phyloP scores from a whole-genome alignment of 345 rosid genomes.

The Raphanus sativus region DNA sequence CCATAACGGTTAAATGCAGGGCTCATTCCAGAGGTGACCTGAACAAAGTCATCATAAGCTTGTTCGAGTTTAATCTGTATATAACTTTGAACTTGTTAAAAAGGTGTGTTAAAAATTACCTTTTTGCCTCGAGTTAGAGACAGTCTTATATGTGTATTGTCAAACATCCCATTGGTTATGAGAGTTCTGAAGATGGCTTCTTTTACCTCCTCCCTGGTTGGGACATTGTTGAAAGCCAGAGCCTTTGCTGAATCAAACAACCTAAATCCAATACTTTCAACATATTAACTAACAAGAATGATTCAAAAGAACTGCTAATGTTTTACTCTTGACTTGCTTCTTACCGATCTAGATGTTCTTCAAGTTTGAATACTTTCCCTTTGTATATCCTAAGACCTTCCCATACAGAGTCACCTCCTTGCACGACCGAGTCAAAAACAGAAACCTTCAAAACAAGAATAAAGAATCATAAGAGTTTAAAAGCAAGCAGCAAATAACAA shows the following conservation, averaged over 20 bases:
- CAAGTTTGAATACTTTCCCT: constrained; percentile 79
- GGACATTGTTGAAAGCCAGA: constrained; percentile 79
- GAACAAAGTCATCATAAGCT: constrained; percentile 17
- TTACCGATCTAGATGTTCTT: constrained; percentile 83
- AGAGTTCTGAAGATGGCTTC: constrained; percentile 87
- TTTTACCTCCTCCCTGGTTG: constrained; percentile 77
- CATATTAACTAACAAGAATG: constrained; percentile 3
- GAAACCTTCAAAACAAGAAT: constrained; percentile 57
- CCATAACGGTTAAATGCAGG: constrained; percentile 87
- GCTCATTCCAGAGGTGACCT: constrained; percentile 98
- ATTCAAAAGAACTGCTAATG: not conserved
- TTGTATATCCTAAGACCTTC: constrained; percentile 78
- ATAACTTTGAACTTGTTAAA: not conserved
- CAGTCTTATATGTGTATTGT: constrained; percentile 78
- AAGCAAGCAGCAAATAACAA: not conserved
- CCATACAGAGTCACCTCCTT: constrained; percentile 92
- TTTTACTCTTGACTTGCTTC: not conserved
- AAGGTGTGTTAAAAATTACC: constrained; percentile 34
- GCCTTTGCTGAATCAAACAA: constrained; percentile 93
- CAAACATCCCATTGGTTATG: constrained; percentile 81
- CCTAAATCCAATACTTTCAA: constrained; percentile 40
- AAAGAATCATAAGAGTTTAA: not conserved
- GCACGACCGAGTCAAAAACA: constrained; percentile 83
- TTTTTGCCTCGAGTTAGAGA: constrained; percentile 94
- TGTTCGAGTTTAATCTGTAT: not conserved